phyloP scores from a whole-genome alignment of 768 basidiomycete genomes.

The Chalciporus piperatus region DNA sequence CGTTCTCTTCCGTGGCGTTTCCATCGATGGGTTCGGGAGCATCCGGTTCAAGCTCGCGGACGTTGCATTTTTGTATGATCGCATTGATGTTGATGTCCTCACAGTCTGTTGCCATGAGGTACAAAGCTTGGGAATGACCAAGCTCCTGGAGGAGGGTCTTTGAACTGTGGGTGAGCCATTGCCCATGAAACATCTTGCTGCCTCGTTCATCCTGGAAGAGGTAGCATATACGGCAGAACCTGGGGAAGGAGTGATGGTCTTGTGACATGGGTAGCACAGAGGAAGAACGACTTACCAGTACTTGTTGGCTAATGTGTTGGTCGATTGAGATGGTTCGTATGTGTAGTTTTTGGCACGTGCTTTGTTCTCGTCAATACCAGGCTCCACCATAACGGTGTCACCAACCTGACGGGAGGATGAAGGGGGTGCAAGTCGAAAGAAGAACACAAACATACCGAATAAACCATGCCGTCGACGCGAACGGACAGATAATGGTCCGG shows the following conservation, averaged over 20 bases:
- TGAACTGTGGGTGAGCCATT: constrained; percentile 65
- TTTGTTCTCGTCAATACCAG: constrained; percentile 48
- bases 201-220: constrained; percentile 46
- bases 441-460: constrained; percentile 41
- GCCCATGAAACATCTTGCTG: constrained; percentile 61
- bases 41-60: constrained; percentile 40
- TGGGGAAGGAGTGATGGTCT: constrained; percentile 21
- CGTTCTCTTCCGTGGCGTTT: constrained; percentile 34
- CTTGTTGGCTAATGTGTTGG: constrained; percentile 54
- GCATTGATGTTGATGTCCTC: constrained; percentile 51
- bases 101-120: constrained; percentile 51
- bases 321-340: constrained; percentile 41
- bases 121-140: constrained; percentile 60
- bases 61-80: constrained; percentile 57
- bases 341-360: constrained; percentile 40
- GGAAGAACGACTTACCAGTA: constrained; percentile 50
- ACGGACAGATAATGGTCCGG: constrained; percentile 43
- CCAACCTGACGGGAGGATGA: constrained; percentile 45
- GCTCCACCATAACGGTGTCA: constrained; percentile 61
- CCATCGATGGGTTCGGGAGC: constrained; percentile 51
- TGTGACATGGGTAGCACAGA: no score
- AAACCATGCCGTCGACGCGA: constrained; percentile 54
- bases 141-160: constrained; percentile 66
- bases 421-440: background rate
- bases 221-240: constrained; percentile 71